These are phyloP conservation scores for Juncus effusus DNA, from an alignment of 176 grass and related monocot genomes.

Conservation along the genomic window DNA sequence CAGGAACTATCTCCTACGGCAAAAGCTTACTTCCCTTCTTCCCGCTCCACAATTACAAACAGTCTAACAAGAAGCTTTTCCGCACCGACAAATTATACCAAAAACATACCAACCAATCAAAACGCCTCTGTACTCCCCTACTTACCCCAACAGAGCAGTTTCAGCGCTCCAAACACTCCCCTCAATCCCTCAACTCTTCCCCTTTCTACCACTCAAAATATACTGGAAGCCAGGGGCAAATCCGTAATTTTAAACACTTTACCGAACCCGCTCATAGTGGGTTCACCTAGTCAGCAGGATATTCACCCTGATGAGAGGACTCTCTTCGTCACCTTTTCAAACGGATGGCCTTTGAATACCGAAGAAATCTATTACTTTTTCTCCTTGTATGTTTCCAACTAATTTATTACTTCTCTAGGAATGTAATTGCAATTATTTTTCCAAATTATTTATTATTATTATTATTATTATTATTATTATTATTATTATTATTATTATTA, in stretches of 20 bases:
- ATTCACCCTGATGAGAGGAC: slow-evolving; percentile 58
- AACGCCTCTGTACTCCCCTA: background rate
- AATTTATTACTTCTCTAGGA: too few relatives aligned
- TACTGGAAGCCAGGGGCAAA: too few relatives aligned
- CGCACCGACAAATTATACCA: background rate
- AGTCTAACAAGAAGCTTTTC: slow-evolving; percentile 1
- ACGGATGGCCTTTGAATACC: slow-evolving; percentile 45
- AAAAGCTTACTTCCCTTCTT: slow-evolving; percentile 8
- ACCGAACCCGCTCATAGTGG: background rate
- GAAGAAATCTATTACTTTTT: slow-evolving; percentile 54
- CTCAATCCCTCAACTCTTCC: too few relatives aligned
- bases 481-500: too few relatives aligned
- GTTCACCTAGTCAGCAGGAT: background rate
- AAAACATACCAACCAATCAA: slow-evolving; percentile 17
- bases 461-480: too few relatives aligned
- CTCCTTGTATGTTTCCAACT: slow-evolving; percentile 31
- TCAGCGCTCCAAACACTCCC: background rate
- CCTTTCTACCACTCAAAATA: too few relatives aligned
- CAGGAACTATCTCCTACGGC: slow-evolving; percentile 19
- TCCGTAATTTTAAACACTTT: too few relatives aligned
- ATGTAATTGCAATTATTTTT: too few relatives aligned
- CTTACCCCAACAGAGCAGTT: background rate
- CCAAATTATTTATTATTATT: too few relatives aligned
- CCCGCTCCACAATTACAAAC: background rate
- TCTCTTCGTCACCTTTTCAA: slow-evolving; percentile 66